Evolutionary conservation across 352 stramenopile genomes (phyloP).

Genomic region (Globisporangium polare): DNA sequence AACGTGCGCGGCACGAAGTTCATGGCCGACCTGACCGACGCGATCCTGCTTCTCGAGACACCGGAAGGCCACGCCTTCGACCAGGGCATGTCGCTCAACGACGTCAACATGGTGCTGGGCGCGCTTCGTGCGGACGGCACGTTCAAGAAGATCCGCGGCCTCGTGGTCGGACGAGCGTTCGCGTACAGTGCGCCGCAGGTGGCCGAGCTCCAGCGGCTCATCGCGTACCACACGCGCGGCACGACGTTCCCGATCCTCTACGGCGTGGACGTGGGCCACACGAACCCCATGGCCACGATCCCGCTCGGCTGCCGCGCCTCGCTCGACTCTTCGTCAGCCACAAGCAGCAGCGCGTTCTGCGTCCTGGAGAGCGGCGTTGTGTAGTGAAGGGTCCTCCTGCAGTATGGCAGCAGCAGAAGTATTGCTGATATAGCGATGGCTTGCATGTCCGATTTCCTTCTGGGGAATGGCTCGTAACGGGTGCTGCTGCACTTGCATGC

Average conservation of each 20-base stretch:
- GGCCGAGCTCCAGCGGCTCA: constrained; percentile 37
- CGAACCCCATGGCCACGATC: constrained; percentile 54
- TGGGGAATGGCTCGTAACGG: no score
- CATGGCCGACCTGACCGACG: constrained; percentile 34
- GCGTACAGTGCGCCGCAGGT: constrained; percentile 33
- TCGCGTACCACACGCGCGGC: constrained; percentile 50
- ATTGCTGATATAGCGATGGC: background rate
- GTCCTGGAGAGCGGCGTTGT: constrained; percentile 8
- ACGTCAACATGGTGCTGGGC: constrained; percentile 46
- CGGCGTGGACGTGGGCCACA: constrained; percentile 51
- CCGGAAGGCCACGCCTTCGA: constrained; percentile 48
- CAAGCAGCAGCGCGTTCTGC: background rate
- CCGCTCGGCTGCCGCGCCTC: constrained; percentile 37
- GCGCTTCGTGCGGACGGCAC: constrained; percentile 41
- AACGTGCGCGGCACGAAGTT: constrained; percentile 49
- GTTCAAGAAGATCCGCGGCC: constrained; percentile 41
- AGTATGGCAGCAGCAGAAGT: background rate
- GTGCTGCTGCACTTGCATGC: no score
- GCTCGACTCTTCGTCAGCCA: constrained; percentile 24
- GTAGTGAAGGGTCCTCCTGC: background rate
- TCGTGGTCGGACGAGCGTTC: constrained; percentile 54
- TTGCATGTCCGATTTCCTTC: background rate
- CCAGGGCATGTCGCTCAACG: constrained; percentile 40
- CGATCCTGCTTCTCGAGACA: constrained; percentile 53
- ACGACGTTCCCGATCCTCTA: constrained; percentile 53